These are phyloP conservation scores for Saturnispora silvae DNA, from an alignment of 805 yeast genomes.

Conservation along the genomic window DNA sequence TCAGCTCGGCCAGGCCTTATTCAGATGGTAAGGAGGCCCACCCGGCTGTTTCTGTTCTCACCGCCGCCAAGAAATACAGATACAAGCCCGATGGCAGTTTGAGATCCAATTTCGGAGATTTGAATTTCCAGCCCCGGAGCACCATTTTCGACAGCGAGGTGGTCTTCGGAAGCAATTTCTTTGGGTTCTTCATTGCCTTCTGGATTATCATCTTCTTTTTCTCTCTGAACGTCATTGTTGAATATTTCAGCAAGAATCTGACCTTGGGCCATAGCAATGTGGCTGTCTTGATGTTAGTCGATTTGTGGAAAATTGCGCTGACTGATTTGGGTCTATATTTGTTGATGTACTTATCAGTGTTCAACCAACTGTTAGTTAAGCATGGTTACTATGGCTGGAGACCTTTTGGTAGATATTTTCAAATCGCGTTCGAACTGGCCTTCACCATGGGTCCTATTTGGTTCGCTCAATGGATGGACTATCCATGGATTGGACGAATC, in stretches of 20 bases:
- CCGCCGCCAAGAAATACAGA: conserved; percentile 7
- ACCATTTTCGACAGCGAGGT: conserved; percentile 45
- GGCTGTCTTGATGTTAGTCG: conserved; percentile 44
- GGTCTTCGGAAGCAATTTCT: conserved; percentile 41
- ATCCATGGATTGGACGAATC: conserved; percentile 87
- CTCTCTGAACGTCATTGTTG: conserved; percentile 41
- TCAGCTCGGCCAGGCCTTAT: too few relatives aligned
- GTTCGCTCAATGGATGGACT: conserved; percentile 44
- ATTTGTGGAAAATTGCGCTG: conserved; percentile 55
- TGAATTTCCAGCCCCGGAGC: conserved; percentile 33
- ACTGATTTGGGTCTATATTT: conserved; percentile 72
- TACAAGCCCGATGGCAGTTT: conserved; percentile 26
- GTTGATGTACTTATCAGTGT: conserved; percentile 47
- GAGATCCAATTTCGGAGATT: conserved; percentile 46
- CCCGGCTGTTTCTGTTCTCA: not conserved
- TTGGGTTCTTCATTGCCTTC: conserved; percentile 71
- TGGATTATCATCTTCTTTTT: conserved; percentile 60
- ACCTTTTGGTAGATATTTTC: conserved; percentile 51
- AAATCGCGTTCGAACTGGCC: conserved; percentile 41
- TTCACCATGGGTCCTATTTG: conserved; percentile 44
- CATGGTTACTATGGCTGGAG: conserved; percentile 46
- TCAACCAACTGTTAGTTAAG: conserved; percentile 47
- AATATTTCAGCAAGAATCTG: conserved; percentile 40
- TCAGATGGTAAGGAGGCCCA: too few relatives aligned
- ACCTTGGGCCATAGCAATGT: conserved; percentile 43